A percentile compares a stretch with the other conserved stretches of the same genome.
Evolutionary conservation across 164 flowering plant species (phyloP).

Genomic region (Vitis amurensis): DNA sequence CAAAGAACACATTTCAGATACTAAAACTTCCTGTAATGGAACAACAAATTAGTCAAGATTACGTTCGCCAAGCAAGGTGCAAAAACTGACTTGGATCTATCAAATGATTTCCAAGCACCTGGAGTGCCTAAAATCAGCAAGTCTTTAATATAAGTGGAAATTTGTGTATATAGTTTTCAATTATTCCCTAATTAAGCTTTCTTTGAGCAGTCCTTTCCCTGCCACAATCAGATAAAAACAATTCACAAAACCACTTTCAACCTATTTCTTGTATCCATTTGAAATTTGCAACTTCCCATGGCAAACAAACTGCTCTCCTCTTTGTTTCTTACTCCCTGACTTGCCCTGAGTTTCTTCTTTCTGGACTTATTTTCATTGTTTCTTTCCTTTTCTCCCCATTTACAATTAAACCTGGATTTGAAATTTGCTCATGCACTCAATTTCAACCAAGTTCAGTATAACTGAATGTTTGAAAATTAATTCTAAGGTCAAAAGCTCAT

Average conservation of each 20-base stretch:
- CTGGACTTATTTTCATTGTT: not conserved
- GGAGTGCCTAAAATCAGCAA: no score
- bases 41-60: not conserved
- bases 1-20: slow-evolving; percentile 56
- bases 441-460: not conserved
- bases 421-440: not conserved
- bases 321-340: not conserved
- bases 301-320: not conserved
- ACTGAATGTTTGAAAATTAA: not conserved
- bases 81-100: not conserved
- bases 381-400: not conserved
- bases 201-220: not conserved
- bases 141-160: no score
- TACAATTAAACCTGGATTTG: not conserved
- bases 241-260: no score
- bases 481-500: not conserved
- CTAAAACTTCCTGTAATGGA: slow-evolving; percentile 42
- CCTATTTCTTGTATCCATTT: not conserved
- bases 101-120: no score
- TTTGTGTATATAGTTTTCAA: not conserved
- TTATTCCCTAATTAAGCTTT: not conserved
- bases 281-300: not conserved
- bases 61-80: not conserved
- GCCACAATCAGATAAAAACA: no score
- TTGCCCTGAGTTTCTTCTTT: not conserved